Evolutionary conservation across 768 basidiomycete genomes (phyloP).

Genomic region (Amanita inopinata): DNA sequence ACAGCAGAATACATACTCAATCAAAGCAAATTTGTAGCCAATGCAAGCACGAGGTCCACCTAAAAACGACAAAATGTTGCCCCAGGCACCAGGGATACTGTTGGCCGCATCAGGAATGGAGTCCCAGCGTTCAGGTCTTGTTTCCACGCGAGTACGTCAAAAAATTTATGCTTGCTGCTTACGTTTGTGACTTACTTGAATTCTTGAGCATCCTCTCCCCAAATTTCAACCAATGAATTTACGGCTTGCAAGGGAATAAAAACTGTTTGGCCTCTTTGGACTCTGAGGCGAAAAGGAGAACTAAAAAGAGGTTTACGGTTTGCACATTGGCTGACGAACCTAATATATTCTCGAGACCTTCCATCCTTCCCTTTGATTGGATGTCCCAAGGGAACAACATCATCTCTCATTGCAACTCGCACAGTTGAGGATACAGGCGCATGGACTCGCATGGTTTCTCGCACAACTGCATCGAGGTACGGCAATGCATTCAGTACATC

Average conservation of each 20-base stretch:
- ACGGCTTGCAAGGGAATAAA: constrained; percentile 41
- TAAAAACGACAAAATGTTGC: constrained; percentile 50
- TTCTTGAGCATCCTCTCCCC: constrained; percentile 55
- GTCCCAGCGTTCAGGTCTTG: constrained; percentile 59
- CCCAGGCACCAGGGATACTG: constrained; percentile 50
- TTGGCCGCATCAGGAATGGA: constrained; percentile 31
- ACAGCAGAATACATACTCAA: constrained; percentile 33
- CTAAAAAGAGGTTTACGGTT: too few relatives aligned
- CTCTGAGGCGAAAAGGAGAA: too few relatives aligned
- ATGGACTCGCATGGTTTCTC: constrained; percentile 50
- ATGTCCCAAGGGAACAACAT: constrained; percentile 37
- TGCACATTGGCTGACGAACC: constrained; percentile 23
- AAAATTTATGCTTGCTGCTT: too few relatives aligned
- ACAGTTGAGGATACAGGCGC: constrained; percentile 36
- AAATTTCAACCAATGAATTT: constrained; percentile 42
- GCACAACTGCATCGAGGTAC: constrained; percentile 59
- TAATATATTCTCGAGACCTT: constrained; percentile 26
- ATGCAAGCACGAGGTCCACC: constrained; percentile 61
- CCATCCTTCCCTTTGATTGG: constrained; percentile 38
- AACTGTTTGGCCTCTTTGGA: constrained; percentile 35
- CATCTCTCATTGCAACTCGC: constrained; percentile 40
- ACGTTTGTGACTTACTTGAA: constrained; percentile 42
- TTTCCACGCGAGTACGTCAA: too few relatives aligned
- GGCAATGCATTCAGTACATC: constrained; percentile 57
- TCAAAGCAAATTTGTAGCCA: constrained; percentile 53